Base-by-base conservation (phyloP, 2,329 filamentous ascomycete genomes). In the Hypocrella siamensis region DNA sequence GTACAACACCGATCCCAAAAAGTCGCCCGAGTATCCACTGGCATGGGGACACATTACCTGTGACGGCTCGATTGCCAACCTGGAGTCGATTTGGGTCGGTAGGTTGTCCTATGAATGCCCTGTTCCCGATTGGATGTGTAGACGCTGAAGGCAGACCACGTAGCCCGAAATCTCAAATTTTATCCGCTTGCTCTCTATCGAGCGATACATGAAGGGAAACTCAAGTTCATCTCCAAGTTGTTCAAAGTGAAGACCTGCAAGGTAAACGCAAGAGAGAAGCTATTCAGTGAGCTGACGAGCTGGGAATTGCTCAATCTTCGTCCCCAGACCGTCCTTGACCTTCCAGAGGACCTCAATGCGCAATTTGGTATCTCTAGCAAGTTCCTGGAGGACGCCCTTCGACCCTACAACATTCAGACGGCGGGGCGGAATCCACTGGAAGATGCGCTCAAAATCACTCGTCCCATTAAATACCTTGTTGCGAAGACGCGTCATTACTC, bases 241-340 rank as follows among this genome's bases (percentile, higher is more conserved):
- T 47, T 65, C 7, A 48, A 53, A 3, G 45, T 42, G 3, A 51
- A 58, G 34, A 47, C 56, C 0, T 32, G 56, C 50, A 9, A 52
- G 48, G 27, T 38, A 6, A 14, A 15, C 12, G n/a, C 18, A 26
- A 2, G 34, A 34, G 52, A 26, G 31, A 58, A 53, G 36, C 39
- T 53, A 0, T 59, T 61, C 44, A 46, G 42, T 12, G 36, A 55
- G 0, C 42, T 63, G 5, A 38, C 42, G 0, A 46, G 42, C 0
- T 64, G 60, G 60, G 60, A 64, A 27, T 41, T 65, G 11, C 46
- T 65, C 4, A 65, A 65, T 30, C 46, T 65, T 4, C 52, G 46
- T 17, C 42, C 54, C 1, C 44, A 51, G 1, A 49, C 46, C 0
- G 43, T 63, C 11, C 49, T 64, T 0, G 56, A 60, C 19, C 43